phyloP scores from a whole-genome alignment of 2,329 filamentous ascomycete genomes.

The Claviceps spartinae region DNA sequence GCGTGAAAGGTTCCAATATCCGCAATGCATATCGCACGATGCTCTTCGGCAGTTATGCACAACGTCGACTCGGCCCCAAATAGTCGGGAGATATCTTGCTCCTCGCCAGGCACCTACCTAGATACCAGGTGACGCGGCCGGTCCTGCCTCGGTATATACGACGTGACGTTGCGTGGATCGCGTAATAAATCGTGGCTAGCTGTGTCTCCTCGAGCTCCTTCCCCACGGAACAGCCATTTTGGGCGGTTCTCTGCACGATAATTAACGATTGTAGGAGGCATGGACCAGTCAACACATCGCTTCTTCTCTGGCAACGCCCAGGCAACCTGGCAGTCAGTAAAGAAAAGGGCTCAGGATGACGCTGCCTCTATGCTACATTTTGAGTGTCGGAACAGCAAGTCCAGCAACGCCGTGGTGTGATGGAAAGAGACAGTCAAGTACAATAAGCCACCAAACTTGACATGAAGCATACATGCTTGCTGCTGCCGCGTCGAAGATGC shows the following conservation, averaged over 20 bases:
- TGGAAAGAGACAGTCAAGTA: background rate
- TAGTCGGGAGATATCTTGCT: background rate
- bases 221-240: background rate
- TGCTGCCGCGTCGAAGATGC: conserved; percentile 1
- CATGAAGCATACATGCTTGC: background rate
- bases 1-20: too few species aligned
- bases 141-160: background rate
- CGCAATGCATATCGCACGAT: too few species aligned
- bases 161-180: background rate
- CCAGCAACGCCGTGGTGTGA: background rate
- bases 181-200: background rate
- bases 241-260: background rate
- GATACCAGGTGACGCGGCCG: too few species aligned
- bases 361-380: background rate
- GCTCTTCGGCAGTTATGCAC: too few species aligned
- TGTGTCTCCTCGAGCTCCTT: background rate
- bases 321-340: background rate
- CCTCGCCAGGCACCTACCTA: background rate
- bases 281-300: background rate
- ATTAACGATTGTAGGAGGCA: background rate
- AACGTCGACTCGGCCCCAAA: too few species aligned
- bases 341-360: background rate
- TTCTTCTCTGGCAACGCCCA: background rate
- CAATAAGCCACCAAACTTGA: background rate
- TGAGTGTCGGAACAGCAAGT: background rate